Percentiles rank a stretch among this genome's conserved stretches.
Evolutionary conservation across 768 basidiomycete genomes (phyloP).

Genomic region (Leccinellum luteum): DNA sequence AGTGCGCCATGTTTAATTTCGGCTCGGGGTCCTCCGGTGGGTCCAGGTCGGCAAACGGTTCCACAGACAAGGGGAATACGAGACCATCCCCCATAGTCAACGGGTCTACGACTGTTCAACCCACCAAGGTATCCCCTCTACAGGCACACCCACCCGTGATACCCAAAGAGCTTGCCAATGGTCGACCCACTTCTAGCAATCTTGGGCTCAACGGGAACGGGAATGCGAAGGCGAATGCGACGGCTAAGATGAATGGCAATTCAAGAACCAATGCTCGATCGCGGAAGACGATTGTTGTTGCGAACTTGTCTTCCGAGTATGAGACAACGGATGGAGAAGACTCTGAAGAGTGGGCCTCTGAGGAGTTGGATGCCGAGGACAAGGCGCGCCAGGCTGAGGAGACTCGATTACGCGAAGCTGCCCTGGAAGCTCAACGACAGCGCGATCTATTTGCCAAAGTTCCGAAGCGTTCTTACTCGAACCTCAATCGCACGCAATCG

Average conservation of each 20-base stretch:
- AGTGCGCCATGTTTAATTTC: constrained; percentile 49
- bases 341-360: constrained; percentile 63
- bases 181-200: constrained; percentile 1
- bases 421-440: constrained; percentile 59
- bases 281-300: constrained; percentile 46
- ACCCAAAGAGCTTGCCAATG: constrained; percentile 11
- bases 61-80: constrained; percentile 15
- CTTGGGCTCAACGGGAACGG: constrained; percentile 19
- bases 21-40: constrained; percentile 60
- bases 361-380: constrained; percentile 43
- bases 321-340: constrained; percentile 56
- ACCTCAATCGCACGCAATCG: constrained; percentile 48
- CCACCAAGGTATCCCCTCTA: constrained; percentile 7
- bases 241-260: constrained; percentile 9
- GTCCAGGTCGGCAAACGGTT: constrained; percentile 26
- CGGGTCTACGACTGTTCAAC: constrained; percentile 10
- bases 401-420: constrained; percentile 47
- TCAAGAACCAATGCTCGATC: constrained; percentile 25
- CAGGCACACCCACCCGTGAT: constrained; percentile 20
- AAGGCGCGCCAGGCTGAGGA: constrained; percentile 32
- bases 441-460: constrained; percentile 71
- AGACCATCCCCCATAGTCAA: constrained; percentile 7
- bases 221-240: constrained; percentile 15
- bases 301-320: constrained; percentile 42
- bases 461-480: constrained; percentile 62